Conservation (phyloP, 768 basidiomycete genomes). For the Tulasnella sp. region DNA sequence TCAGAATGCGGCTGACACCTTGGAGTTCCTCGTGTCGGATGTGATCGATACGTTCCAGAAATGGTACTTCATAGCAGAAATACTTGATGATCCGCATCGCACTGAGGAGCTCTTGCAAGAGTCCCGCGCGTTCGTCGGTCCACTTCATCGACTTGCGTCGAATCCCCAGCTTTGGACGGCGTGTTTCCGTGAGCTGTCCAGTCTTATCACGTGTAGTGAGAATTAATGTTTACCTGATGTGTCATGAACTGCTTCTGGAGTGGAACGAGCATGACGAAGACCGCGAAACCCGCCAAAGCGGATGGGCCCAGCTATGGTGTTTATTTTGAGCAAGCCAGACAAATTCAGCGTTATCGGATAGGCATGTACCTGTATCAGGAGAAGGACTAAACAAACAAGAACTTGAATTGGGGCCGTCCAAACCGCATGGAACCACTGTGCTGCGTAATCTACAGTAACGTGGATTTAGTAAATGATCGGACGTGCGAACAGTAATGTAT, state of each 20-base stretch:
- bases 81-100: slow-evolving; percentile 91
- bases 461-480: slow-evolving; percentile 15
- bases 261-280: slow-evolving; percentile 66
- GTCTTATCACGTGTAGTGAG: background rate
- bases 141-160: slow-evolving; percentile 73
- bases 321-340: slow-evolving; percentile 25
- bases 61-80: slow-evolving; percentile 65
- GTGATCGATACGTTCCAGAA: slow-evolving; percentile 53
- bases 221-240: slow-evolving; percentile 43
- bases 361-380: slow-evolving; percentile 35
- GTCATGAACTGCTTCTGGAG: slow-evolving; percentile 68
- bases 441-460: slow-evolving; percentile 37
- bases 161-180: slow-evolving; percentile 42
- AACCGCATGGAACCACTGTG: slow-evolving; percentile 54
- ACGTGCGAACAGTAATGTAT: background rate
- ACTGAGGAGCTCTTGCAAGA: slow-evolving; percentile 80
- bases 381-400: slow-evolving; percentile 62
- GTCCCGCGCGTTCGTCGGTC: slow-evolving; percentile 82
- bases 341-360: background rate
- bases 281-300: slow-evolving; percentile 47
- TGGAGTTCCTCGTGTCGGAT: slow-evolving; percentile 49
- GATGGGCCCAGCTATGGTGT: slow-evolving; percentile 56
- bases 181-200: slow-evolving; percentile 36
- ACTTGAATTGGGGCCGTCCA: slow-evolving; percentile 54
- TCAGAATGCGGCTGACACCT: slow-evolving; percentile 51